A percentile compares a stretch with the other conserved stretches of the same genome.
These are phyloP conservation scores for Paramyrothecium roridum DNA, from an alignment of 2,329 filamentous ascomycete genomes.

Conservation along the genomic window DNA sequence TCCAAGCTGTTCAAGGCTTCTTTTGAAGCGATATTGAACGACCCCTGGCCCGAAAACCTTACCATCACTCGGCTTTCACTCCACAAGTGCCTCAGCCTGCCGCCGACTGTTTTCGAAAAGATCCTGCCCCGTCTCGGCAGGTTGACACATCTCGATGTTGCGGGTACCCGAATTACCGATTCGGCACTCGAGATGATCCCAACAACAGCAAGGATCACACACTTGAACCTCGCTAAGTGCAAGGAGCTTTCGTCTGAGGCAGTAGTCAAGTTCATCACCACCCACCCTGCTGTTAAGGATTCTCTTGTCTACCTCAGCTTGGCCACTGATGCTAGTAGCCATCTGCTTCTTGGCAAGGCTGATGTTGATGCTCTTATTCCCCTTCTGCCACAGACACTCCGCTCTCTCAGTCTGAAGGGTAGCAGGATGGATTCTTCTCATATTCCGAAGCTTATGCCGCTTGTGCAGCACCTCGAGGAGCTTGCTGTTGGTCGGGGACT, in stretches of 20 bases:
- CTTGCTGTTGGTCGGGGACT: constrained; percentile 69
- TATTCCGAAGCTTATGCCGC: constrained; percentile 57
- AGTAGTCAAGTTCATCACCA: constrained; percentile 68
- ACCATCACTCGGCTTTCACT: constrained; percentile 67
- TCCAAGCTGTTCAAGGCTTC: constrained; percentile 63
- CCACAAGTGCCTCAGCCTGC: constrained; percentile 74
- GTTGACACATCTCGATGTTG: constrained; percentile 76
- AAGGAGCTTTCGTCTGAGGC: constrained; percentile 62
- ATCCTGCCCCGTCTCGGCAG: constrained; percentile 67
- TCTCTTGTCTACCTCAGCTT: constrained; percentile 70
- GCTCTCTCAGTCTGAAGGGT: constrained; percentile 73
- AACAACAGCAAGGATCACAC: constrained; percentile 67
- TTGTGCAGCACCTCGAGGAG: constrained; percentile 72
- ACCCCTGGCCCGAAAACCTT: constrained; percentile 51
- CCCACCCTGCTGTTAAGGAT: constrained; percentile 65
- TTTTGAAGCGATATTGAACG: constrained; percentile 55
- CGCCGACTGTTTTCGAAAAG: constrained; percentile 63
- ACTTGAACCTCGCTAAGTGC: constrained; percentile 77
- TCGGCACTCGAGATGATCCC: constrained; percentile 68
- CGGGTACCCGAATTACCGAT: constrained; percentile 73
- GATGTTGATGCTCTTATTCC: constrained; percentile 66
- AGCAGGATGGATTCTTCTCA: constrained; percentile 66
- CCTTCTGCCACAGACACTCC: constrained; percentile 62
- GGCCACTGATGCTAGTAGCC: constrained; percentile 67
- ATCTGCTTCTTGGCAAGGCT: constrained; percentile 65